These are phyloP conservation scores for Aspergillus sparsus DNA, from an alignment of 495 filamentous ascomycete genomes.

Conservation along the genomic window DNA sequence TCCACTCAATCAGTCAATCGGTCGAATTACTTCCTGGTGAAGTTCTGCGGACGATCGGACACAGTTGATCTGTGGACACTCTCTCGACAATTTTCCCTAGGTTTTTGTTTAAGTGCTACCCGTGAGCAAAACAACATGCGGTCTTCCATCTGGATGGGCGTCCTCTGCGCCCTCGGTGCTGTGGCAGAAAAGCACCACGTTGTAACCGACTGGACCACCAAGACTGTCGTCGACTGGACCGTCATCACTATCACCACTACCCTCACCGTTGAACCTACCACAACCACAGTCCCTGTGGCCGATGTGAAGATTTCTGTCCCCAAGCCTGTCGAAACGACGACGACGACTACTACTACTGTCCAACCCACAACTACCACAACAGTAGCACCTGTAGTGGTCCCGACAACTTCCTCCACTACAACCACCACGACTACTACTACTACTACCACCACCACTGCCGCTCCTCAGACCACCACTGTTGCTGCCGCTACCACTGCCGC, in stretches of 20 bases:
- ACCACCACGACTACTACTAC: constrained; percentile 14
- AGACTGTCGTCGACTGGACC: constrained; percentile 58
- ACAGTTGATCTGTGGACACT: constrained; percentile 35
- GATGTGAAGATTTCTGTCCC: not conserved
- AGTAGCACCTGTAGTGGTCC: constrained; percentile 1
- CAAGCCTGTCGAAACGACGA: constrained; percentile 10
- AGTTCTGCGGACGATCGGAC: constrained; percentile 30
- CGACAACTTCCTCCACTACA: constrained; percentile 15
- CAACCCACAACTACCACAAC: constrained; percentile 6
- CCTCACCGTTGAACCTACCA: constrained; percentile 50
- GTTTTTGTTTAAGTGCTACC: constrained; percentile 10
- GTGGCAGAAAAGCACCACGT: constrained; percentile 58
- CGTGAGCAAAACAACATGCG: constrained; percentile 58
- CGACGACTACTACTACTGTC: not conserved
- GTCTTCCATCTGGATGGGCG: constrained; percentile 61
- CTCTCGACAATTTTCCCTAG: constrained; percentile 16
- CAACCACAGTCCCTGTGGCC: constrained; percentile 6
- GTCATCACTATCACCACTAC: constrained; percentile 62
- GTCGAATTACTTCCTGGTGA: constrained; percentile 44
- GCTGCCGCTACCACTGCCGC: constrained; percentile 31
- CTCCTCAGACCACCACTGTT: constrained; percentile 32
- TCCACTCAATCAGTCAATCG: constrained; percentile 17
- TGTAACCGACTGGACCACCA: constrained; percentile 56
- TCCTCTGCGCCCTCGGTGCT: constrained; percentile 62
- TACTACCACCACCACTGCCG: constrained; percentile 18